Evolutionary conservation across 2,329 filamentous ascomycete species (phyloP).

Genomic region (Colletotrichum limetticola): DNA sequence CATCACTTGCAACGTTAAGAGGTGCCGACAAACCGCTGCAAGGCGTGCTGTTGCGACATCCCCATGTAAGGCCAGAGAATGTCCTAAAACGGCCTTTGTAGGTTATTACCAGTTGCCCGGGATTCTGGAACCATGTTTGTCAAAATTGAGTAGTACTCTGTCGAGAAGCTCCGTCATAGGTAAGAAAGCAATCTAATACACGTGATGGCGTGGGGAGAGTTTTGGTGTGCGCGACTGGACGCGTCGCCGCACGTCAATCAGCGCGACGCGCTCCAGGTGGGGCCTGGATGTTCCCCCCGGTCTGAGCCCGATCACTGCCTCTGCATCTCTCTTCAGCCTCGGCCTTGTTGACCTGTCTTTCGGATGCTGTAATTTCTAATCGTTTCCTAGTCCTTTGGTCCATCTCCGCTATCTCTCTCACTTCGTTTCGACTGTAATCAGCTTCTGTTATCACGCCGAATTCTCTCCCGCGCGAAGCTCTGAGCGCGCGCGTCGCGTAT

Average conservation of each 20-base stretch:
- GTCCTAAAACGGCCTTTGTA: background rate
- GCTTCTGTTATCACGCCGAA: background rate
- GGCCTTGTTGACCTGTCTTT: background rate
- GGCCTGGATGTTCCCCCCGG: background rate
- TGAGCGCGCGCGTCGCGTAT: constrained; percentile 6
- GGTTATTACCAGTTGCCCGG: too few relatives aligned
- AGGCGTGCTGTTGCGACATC: background rate
- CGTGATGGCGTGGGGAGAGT: background rate
- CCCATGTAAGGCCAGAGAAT: background rate
- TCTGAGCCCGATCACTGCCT: background rate
- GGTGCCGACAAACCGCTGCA: too few relatives aligned
- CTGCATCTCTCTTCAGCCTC: background rate
- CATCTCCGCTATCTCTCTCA: background rate
- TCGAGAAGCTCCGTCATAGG: background rate
- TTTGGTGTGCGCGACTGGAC: background rate
- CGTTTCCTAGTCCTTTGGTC: background rate
- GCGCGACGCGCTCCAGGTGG: background rate
- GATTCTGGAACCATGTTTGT: too few relatives aligned
- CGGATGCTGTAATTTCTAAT: background rate
- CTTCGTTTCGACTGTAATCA: background rate
- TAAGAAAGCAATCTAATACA: background rate
- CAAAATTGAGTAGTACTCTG: too few relatives aligned
- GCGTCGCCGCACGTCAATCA: constrained; percentile 1
- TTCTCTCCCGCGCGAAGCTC: background rate
- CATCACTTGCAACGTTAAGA: background rate